These are phyloP conservation scores for Sporothrix brunneoviolacea DNA, from an alignment of 2,329 filamentous ascomycete genomes.

Conservation along the genomic window DNA sequence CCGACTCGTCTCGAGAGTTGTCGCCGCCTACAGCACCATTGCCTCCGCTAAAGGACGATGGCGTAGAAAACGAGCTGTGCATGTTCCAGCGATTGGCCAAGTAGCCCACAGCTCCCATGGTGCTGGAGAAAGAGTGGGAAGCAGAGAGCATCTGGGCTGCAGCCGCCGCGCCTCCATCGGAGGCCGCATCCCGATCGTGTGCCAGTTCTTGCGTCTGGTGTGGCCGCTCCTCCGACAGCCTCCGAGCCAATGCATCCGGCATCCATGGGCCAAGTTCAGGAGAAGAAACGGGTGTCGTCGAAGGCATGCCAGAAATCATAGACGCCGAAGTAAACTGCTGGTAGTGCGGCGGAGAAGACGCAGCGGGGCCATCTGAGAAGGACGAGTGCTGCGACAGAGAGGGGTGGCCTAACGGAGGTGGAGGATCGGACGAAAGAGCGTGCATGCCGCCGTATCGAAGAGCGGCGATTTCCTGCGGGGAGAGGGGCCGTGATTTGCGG, in stretches of 20 bases:
- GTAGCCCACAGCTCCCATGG: constrained; percentile 36
- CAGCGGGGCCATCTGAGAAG: constrained; percentile 15
- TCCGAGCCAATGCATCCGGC: constrained; percentile 16
- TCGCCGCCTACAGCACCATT: background rate
- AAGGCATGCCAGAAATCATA: constrained; percentile 3
- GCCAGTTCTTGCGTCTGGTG: constrained; percentile 2
- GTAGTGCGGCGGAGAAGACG: constrained; percentile 16
- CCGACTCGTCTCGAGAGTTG: constrained; percentile 32
- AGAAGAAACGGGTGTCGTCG: constrained; percentile 20
- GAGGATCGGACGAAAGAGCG: constrained; percentile 42
- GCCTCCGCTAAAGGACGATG: constrained; percentile 35
- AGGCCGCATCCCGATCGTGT: background rate
- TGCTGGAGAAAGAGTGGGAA: constrained; percentile 15
- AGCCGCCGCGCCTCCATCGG: background rate
- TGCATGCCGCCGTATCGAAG: constrained; percentile 50
- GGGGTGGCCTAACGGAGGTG: constrained; percentile 20
- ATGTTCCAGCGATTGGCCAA: constrained; percentile 52
- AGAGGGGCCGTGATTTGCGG: constrained; percentile 76
- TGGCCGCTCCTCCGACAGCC: constrained; percentile 9
- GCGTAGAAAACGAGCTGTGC: constrained; percentile 45
- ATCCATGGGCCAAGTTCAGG: constrained; percentile 21
- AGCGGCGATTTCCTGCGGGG: constrained; percentile 66
- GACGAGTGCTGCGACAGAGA: constrained; percentile 13
- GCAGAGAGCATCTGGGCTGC: background rate
- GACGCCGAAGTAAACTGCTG: constrained; percentile 11